phyloP scores from a whole-genome alignment of 2,329 filamentous ascomycete species.

The Pyrenophora tritici-repentis region DNA sequence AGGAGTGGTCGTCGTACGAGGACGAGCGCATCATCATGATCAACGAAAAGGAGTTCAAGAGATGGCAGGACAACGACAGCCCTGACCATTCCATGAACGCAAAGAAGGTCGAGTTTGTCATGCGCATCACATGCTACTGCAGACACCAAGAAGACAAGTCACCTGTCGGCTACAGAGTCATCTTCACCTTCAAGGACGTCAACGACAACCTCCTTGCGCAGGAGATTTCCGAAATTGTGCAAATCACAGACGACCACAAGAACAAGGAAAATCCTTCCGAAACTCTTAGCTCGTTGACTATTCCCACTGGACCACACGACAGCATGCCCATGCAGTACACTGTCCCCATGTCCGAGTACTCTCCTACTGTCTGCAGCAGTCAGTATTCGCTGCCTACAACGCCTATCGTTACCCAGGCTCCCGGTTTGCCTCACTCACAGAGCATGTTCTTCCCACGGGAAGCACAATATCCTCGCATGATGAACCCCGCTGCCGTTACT shows the following conservation, averaged over 20 bases:
- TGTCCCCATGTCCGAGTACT: constrained; percentile 28
- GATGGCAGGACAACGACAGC: constrained; percentile 36
- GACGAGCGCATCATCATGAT: constrained; percentile 51
- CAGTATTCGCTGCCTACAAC: constrained; percentile 37
- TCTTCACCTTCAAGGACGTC: constrained; percentile 90
- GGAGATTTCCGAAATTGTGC: constrained; percentile 76
- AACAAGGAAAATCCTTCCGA: constrained; percentile 51
- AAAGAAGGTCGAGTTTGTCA: constrained; percentile 81
- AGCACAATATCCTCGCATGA: constrained; percentile 19
- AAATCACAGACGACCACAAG: constrained; percentile 98
- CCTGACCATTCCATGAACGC: constrained; percentile 47
- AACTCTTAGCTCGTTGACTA: constrained; percentile 24
- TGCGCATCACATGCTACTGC: constrained; percentile 98
- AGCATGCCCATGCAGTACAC: constrained; percentile 23
- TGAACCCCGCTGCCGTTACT: constrained; percentile 9
- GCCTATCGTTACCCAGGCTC: constrained; percentile 27
- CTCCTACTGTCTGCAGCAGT: constrained; percentile 26
- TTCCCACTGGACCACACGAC: constrained; percentile 20
- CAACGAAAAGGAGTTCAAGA: constrained; percentile 47
- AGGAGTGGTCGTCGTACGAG: constrained; percentile 68
- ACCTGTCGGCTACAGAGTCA: constrained; percentile 75
- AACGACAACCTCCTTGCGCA: constrained; percentile 79
- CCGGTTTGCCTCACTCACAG: constrained; percentile 26
- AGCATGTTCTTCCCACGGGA: constrained; percentile 26
- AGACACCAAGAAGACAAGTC: constrained; percentile 92